Base-by-base conservation (phyloP, 1,284 basidiomycete genomes). In the Thelephora terrestris region DNA sequence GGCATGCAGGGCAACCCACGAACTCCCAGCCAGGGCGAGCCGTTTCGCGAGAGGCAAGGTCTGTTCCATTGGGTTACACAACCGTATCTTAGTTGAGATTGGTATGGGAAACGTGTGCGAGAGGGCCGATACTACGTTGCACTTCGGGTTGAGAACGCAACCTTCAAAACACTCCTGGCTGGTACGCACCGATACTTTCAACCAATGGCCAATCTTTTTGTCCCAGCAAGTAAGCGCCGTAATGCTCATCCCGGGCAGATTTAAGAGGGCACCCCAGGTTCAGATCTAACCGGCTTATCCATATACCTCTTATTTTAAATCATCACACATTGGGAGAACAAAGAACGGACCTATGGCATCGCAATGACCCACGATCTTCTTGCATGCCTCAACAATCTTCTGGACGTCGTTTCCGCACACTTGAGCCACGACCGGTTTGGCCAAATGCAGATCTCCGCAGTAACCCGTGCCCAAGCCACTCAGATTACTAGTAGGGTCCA, bases 231-330 rank as follows among this genome's bases (percentile, higher is more conserved):
- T 88, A 89, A 17, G 79, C 85, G 7, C 86, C 86, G 57, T 75
- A 85, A 53, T 81, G 82, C 9, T 73, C 78, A 38, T 81, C 74
- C 36, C 71, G 67, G 2, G 85, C 85, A 29, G 74, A 70, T 46
- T 81, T 75, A 56, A 85, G 85, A 16, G 86, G 86, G 60, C 85
- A 89, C 20, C 86, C 75, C 9, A 79, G 63, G 51, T 79, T 79
- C 46, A 79, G 55, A 58, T 78, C 76, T 69, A 50, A 56, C 49
- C 18, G 34, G n/a, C 55, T 60, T 58, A 43, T 52, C 64, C 45
- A 51, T 32, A 14, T 32, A 14, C 29, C 12, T 12, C 29, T 32
- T 10, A 32, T 12, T 32, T 32, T 12, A 12, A 32, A 32, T 10
- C 7, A 21, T 46, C 45, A 49, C 46, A 9, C 27, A 10, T 21